A percentile compares a stretch with the other conserved stretches of the same genome.
Evolutionary conservation across 139 green algal species (phyloP).

Genomic region (Chlamydomonas sp.): DNA sequence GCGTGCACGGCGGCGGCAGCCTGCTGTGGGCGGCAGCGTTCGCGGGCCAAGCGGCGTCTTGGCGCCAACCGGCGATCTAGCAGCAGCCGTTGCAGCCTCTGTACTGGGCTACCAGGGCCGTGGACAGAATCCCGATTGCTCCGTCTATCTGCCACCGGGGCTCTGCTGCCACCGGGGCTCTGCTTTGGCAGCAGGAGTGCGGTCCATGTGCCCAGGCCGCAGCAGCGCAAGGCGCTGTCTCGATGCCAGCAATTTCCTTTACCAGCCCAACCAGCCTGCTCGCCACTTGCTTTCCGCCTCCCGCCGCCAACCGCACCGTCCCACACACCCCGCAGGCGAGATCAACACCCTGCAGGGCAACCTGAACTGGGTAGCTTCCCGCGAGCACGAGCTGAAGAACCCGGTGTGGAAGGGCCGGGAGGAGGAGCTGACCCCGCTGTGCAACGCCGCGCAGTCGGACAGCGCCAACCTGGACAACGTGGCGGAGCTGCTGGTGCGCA

Average conservation of each 20-base stretch:
- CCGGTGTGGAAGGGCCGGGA: slow-evolving; percentile 93
- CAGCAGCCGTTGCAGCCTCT: too few species aligned
- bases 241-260: not conserved
- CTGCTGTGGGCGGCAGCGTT: too few species aligned
- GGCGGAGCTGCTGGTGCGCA: slow-evolving; percentile 93
- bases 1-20: too few species aligned
- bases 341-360: slow-evolving; percentile 99
- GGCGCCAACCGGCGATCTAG: too few species aligned
- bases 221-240: not conserved
- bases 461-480: slow-evolving; percentile 97
- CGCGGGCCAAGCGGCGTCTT: too few species aligned
- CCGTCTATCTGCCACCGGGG: too few species aligned
- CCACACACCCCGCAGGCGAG: slow-evolving; percentile 76
- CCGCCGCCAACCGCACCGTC: not conserved
- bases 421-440: slow-evolving; percentile 90
- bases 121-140: too few species aligned
- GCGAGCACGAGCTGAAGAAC: slow-evolving; percentile 88
- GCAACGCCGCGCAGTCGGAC: slow-evolving; percentile 86
- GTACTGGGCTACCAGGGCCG: too few species aligned
- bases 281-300: not conserved
- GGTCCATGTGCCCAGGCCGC: too few species aligned
- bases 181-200: too few species aligned
- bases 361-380: slow-evolving; percentile 98
- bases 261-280: not conserved
- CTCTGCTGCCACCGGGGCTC: too few species aligned